phyloP scores from a whole-genome alignment of 169 alveolate species.

The Eimeria praecox region DNA sequence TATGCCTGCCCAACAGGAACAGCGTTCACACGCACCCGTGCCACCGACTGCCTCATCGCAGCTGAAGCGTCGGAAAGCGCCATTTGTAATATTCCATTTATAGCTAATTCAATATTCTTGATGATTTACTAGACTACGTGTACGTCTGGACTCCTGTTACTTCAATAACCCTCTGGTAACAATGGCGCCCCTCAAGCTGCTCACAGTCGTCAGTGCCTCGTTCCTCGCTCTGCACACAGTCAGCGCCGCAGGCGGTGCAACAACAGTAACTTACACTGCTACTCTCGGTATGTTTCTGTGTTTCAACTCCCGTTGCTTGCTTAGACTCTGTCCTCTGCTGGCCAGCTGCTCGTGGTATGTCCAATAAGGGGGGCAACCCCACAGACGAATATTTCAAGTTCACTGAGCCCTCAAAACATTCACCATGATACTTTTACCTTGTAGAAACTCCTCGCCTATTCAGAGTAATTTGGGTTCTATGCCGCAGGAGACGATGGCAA shows the following conservation, averaged over 20 bases:
- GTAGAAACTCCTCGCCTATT: neutral
- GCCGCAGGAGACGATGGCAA: constrained; percentile 3
- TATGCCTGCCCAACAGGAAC: neutral
- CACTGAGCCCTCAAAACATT: neutral
- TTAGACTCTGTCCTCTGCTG: neutral
- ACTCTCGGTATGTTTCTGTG: neutral
- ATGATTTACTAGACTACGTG: neutral
- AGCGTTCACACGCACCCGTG: neutral
- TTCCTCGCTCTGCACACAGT: neutral
- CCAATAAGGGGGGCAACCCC: neutral
- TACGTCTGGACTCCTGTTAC: neutral
- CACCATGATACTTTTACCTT: neutral
- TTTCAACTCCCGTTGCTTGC: no score
- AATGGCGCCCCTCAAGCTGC: neutral
- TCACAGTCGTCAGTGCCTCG: constrained; percentile 22
- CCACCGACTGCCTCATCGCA: neutral
- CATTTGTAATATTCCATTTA: neutral
- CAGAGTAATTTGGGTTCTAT: neutral
- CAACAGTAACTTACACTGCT: neutral
- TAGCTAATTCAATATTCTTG: neutral
- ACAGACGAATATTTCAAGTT: neutral
- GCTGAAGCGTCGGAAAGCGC: neutral
- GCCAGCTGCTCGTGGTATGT: neutral
- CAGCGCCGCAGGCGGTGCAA: neutral
- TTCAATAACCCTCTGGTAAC: neutral